Conservation (phyloP, 768 basidiomycete species). For the Hygrophorus russula region DNA sequence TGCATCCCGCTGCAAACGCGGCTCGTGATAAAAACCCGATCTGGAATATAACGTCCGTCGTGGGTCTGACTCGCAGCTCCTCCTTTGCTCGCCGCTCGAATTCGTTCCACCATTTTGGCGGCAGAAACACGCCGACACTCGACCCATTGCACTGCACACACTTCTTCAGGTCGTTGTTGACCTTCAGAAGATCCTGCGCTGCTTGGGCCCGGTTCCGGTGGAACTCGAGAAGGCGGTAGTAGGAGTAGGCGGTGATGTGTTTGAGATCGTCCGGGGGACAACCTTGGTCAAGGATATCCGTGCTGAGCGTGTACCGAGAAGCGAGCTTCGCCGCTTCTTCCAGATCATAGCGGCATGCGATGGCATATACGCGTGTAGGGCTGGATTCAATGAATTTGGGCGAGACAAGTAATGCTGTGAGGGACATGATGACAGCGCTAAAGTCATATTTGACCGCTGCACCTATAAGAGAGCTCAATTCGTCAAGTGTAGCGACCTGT, state of each 20-base stretch:
- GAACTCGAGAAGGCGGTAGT: slow-evolving; percentile 51
- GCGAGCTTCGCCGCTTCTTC: slow-evolving; percentile 53
- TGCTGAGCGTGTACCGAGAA: slow-evolving; percentile 43
- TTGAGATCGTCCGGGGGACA: slow-evolving; percentile 51
- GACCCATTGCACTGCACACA: slow-evolving; percentile 62
- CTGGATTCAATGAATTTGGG: slow-evolving; percentile 32
- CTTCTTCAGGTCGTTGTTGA: slow-evolving; percentile 22
- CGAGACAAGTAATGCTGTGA: slow-evolving; percentile 44
- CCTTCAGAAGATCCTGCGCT: slow-evolving; percentile 35
- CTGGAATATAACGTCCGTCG: slow-evolving; percentile 48
- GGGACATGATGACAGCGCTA: slow-evolving; percentile 26
- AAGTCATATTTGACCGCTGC: slow-evolving; percentile 61
- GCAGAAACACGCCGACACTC: slow-evolving; percentile 27
- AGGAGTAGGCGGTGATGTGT: slow-evolving; percentile 57
- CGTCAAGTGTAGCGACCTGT: slow-evolving; percentile 36
- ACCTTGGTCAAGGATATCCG: slow-evolving; percentile 34
- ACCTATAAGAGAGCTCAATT: slow-evolving; percentile 36
- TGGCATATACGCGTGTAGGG: slow-evolving; percentile 58
- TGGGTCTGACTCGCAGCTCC: slow-evolving; percentile 46
- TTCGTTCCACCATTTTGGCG: slow-evolving; percentile 62
- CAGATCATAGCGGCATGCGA: slow-evolving; percentile 55
- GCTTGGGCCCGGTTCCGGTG: slow-evolving; percentile 42
- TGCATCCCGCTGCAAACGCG: slow-evolving; percentile 40
- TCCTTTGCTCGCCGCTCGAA: slow-evolving; percentile 45
- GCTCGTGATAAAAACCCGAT: slow-evolving; percentile 46